Evolutionary conservation across 2,329 filamentous ascomycete genomes (phyloP).

Genomic region (Trichoderma asperellum): DNA sequence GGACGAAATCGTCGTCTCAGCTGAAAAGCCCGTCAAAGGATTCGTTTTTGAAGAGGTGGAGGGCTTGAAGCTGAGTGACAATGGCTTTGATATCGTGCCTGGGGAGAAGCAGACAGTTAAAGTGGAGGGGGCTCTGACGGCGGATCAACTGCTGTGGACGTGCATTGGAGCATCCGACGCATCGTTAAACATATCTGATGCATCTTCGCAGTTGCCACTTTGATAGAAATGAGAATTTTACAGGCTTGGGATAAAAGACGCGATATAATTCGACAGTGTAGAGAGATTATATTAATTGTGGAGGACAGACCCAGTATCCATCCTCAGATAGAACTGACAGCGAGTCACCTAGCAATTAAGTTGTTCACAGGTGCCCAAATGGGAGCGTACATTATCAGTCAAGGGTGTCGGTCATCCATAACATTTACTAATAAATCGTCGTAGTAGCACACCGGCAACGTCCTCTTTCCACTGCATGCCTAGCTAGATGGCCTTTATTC

Average conservation of each 20-base stretch:
- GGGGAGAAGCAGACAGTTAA: constrained; percentile 42
- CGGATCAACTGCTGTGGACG: constrained; percentile 30
- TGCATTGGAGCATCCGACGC: constrained; percentile 30
- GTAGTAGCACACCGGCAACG: no score
- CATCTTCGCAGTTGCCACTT: neutral
- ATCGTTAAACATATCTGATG: constrained; percentile 26
- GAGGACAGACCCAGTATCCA: no score
- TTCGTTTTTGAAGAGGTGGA: constrained; percentile 57
- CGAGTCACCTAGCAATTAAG: no score
- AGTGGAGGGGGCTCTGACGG: constrained; percentile 27
- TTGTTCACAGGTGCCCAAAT: no score
- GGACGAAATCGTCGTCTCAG: constrained; percentile 39
- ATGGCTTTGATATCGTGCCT: constrained; percentile 62
- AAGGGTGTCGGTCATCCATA: no score
- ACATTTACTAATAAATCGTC: no score
- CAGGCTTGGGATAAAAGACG: no score
- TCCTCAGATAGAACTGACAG: no score
- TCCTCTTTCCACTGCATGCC: no score
- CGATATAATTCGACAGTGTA: neutral
- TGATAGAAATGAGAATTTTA: neutral
- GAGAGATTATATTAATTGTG: no score
- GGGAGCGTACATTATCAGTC: no score
- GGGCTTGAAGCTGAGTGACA: constrained; percentile 55
- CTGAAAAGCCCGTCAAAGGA: constrained; percentile 58
- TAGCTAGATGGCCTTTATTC: neutral